Percentiles rank a stretch among this genome's conserved stretches.
Evolutionary conservation across 1,284 basidiomycete genomes (phyloP).

Genomic region (Takashimella tepidaria): DNA sequence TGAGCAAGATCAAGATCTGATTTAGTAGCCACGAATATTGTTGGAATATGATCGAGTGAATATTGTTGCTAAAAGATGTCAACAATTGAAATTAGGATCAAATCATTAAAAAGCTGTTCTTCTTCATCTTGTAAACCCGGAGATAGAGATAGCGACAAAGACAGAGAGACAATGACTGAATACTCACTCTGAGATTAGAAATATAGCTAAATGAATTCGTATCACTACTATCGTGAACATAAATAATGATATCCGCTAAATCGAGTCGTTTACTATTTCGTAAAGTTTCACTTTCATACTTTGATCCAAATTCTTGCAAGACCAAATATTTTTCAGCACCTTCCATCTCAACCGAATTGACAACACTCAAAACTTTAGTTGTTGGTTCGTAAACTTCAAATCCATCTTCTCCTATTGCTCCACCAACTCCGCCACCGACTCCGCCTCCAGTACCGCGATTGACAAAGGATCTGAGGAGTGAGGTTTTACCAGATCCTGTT

Average conservation of each 20-base stretch:
- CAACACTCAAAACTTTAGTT: slow-evolving; percentile 81
- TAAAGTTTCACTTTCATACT: slow-evolving; percentile 86
- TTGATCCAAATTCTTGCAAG: slow-evolving; percentile 93
- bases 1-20: slow-evolving; percentile 93
- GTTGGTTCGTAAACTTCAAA: slow-evolving; percentile 69
- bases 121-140: background rate
- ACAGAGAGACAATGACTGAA: background rate
- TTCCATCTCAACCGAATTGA: slow-evolving; percentile 90
- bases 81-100: background rate
- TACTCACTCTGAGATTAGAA: slow-evolving; percentile 82
- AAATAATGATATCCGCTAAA: slow-evolving; percentile 87
- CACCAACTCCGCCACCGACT: background rate
- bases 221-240: slow-evolving; percentile 95
- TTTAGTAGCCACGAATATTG: slow-evolving; percentile 97
- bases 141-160: background rate
- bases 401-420: slow-evolving; percentile 45
- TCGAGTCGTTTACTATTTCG: slow-evolving; percentile 86
- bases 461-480: slow-evolving; percentile 75
- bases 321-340: slow-evolving; percentile 95
- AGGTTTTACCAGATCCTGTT: slow-evolving; percentile 92
- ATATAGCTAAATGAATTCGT: slow-evolving; percentile 99
- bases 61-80: slow-evolving; percentile 80
- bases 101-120: too few species aligned
- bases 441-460: slow-evolving; percentile 45
- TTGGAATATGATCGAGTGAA: slow-evolving; percentile 86